phyloP scores from a whole-genome alignment of 257 asterid genomes.

The Solanum chaucha region DNA sequence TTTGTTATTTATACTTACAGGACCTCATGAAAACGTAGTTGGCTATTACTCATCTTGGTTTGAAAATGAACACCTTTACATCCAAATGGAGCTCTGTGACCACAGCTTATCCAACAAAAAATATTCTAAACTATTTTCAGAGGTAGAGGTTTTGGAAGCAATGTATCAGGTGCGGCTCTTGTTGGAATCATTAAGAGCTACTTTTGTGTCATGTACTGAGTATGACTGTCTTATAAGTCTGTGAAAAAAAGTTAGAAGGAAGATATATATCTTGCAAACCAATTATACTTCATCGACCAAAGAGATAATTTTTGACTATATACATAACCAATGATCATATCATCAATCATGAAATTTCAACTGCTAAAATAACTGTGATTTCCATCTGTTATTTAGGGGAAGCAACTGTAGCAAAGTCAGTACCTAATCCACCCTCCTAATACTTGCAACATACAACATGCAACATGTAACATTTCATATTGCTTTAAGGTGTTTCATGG shows the following conservation, averaged over 20 bases:
- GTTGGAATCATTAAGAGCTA: neutral
- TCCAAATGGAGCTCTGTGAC: conserved; percentile 94
- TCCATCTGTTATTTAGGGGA: neutral
- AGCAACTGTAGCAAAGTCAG: neutral
- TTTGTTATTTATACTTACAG: conserved; percentile 29
- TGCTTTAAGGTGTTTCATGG: neutral
- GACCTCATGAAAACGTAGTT: conserved; percentile 71
- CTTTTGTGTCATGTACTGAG: neutral
- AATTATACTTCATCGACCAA: neutral
- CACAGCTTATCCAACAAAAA: conserved; percentile 51
- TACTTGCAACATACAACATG: neutral
- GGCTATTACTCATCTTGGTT: conserved; percentile 89
- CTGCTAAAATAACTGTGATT: neutral
- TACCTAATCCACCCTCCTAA: neutral
- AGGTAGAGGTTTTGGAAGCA: conserved; percentile 52
- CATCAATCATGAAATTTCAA: neutral
- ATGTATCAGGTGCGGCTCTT: conserved; percentile 60
- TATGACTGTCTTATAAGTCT: neutral
- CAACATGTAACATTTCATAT: neutral
- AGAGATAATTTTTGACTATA: neutral
- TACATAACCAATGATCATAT: neutral
- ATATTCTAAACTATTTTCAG: conserved; percentile 35
- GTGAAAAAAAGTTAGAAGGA: neutral
- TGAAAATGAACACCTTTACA: conserved; percentile 75
- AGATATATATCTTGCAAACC: neutral